Conservation (phyloP, 495 filamentous ascomycete species). For the Trichoderma reesei region DNA sequence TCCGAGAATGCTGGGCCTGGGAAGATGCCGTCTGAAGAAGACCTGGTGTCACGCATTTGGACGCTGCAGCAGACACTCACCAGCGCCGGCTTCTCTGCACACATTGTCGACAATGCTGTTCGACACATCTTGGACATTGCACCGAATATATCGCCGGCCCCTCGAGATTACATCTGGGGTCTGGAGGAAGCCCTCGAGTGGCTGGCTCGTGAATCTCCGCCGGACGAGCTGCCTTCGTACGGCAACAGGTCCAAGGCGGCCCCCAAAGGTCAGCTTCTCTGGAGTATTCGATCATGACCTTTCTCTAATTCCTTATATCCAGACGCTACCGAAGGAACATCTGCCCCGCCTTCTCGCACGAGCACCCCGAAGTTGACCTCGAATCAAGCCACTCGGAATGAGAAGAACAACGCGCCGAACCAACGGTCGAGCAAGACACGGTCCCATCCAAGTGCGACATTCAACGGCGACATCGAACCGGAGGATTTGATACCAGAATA, state of each 20-base stretch:
- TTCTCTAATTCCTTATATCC: not conserved
- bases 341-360: conserved; percentile 13
- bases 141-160: conserved; percentile 36
- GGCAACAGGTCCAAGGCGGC: conserved; percentile 31
- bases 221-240: conserved; percentile 63
- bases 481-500: conserved; percentile 71
- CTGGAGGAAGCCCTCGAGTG: conserved; percentile 80
- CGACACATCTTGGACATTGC: conserved; percentile 52
- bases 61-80: conserved; percentile 59
- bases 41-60: conserved; percentile 70
- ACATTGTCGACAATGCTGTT: conserved; percentile 53
- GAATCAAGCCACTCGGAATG: conserved; percentile 19
- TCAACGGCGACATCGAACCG: conserved; percentile 51
- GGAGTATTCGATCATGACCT: not conserved
- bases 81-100: conserved; percentile 54
- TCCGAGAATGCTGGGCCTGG: conserved; percentile 29
- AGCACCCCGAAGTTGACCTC: conserved; percentile 18
- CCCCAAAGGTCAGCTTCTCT: conserved; percentile 22
- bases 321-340: not conserved
- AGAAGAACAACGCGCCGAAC: conserved; percentile 14
- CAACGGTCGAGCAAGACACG: conserved; percentile 24
- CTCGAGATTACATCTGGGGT: conserved; percentile 67
- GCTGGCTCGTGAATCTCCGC: conserved; percentile 62
- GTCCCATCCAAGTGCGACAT: conserved; percentile 31
- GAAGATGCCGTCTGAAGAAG: conserved; percentile 52